Evolutionary conservation across 257 asterid species (phyloP).

Genomic region (Prunella vulgaris): DNA sequence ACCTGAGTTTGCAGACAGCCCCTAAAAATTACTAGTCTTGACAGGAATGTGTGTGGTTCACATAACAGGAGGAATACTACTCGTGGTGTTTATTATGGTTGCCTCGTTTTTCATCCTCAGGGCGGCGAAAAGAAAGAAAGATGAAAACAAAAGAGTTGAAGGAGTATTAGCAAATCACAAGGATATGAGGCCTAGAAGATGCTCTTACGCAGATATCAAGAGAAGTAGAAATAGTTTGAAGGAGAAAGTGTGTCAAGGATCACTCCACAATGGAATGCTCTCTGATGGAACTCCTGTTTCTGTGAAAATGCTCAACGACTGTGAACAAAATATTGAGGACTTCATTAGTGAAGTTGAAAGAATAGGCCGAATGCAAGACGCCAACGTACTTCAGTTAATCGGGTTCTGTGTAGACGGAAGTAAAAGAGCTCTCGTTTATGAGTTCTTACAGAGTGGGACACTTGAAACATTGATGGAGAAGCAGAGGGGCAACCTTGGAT

Average conservation of each 20-base stretch:
- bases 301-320: conserved; percentile 18
- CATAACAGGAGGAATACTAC: conserved; percentile 16
- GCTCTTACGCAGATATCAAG: conserved; percentile 30
- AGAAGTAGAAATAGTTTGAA: conserved; percentile 23
- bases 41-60: neutral
- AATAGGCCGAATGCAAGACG: conserved; percentile 19
- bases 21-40: neutral
- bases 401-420: conserved; percentile 26
- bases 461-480: neutral
- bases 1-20: no score
- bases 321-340: conserved; percentile 7
- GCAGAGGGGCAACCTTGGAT: neutral
- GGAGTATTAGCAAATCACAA: conserved; percentile 11
- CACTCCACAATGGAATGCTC: conserved; percentile 25
- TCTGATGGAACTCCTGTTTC: conserved; percentile 20
- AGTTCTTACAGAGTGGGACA: conserved; percentile 19
- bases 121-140: conserved; percentile 17
- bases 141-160: conserved; percentile 14
- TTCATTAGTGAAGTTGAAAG: conserved; percentile 23
- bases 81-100: neutral
- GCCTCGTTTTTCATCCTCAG: conserved; percentile 12
- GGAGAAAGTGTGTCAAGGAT: conserved; percentile 13
- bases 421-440: conserved; percentile 30
- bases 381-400: conserved; percentile 18
- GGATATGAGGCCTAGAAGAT: conserved; percentile 30